phyloP scores from a whole-genome alignment of 2,329 filamentous ascomycete genomes.

The Arthrinium phaeospermum region DNA sequence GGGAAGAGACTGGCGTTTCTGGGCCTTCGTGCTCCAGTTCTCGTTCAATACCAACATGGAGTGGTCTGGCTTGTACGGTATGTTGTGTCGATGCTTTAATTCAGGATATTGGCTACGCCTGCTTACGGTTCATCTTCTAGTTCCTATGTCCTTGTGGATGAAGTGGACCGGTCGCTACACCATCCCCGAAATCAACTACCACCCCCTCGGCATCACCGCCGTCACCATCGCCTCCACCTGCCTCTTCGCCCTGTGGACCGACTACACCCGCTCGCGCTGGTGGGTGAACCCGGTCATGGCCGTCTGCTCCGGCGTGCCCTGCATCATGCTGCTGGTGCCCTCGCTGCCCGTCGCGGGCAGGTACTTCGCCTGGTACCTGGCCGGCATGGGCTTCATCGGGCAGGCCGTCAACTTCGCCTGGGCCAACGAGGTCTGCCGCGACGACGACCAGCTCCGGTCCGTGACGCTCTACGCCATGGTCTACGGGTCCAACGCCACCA shows the following conservation, averaged over 20 bases:
- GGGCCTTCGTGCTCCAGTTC: slow-evolving; percentile 19
- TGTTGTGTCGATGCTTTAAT: too few relatives aligned
- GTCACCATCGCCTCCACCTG: slow-evolving; percentile 23
- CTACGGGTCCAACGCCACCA: slow-evolving; percentile 20
- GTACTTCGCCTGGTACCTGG: slow-evolving; percentile 24
- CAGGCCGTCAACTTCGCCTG: not conserved
- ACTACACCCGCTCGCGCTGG: slow-evolving; percentile 19
- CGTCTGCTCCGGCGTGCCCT: slow-evolving; percentile 16
- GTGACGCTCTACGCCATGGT: slow-evolving; percentile 21
- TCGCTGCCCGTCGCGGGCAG: slow-evolving; percentile 18
- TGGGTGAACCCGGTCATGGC: slow-evolving; percentile 13
- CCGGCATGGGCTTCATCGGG: slow-evolving; percentile 19
- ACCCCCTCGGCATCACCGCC: slow-evolving; percentile 22
- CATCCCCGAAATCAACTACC: slow-evolving; percentile 24
- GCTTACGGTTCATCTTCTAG: not conserved
- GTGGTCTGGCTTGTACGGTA: slow-evolving; percentile 19
- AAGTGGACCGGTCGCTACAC: slow-evolving; percentile 23
- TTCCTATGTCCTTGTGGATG: slow-evolving; percentile 11
- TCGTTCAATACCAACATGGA: slow-evolving; percentile 20
- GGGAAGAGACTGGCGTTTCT: slow-evolving; percentile 19
- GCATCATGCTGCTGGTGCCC: slow-evolving; percentile 24
- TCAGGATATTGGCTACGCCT: not conserved
- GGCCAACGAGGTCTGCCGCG: not conserved
- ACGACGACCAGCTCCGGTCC: slow-evolving; percentile 20
- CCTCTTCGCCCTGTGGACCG: slow-evolving; percentile 24